A percentile compares a stretch with the other conserved stretches of the same genome.
Evolutionary conservation across 768 basidiomycete species (phyloP).

Genomic region (Tephrocybe sp.): DNA sequence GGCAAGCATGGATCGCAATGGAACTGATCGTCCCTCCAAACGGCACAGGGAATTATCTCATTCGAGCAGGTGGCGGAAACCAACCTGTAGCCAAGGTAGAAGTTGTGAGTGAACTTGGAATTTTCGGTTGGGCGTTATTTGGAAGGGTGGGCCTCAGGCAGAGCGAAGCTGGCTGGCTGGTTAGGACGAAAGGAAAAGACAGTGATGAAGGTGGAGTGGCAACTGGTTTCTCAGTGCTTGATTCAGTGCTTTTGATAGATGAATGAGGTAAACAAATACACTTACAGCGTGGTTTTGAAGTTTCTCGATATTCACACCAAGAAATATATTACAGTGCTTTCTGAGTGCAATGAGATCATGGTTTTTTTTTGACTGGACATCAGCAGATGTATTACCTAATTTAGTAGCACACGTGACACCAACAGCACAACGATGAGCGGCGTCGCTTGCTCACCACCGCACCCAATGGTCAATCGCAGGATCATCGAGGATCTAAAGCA

Average conservation of each 20-base stretch:
- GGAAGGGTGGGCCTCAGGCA: constrained; percentile 52
- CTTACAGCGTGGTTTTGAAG: background rate
- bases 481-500: too few relatives aligned
- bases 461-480: too few relatives aligned
- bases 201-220: constrained; percentile 93
- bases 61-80: constrained; percentile 62
- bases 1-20: constrained; percentile 95
- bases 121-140: constrained; percentile 89
- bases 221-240: constrained; percentile 77
- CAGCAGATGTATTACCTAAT: too few relatives aligned
- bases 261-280: constrained; percentile 17
- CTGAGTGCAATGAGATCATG: too few relatives aligned
- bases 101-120: constrained; percentile 87
- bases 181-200: constrained; percentile 88
- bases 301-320: too few relatives aligned
- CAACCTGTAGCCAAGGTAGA: constrained; percentile 54
- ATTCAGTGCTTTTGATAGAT: constrained; percentile 64
- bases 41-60: constrained; percentile 67
- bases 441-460: too few relatives aligned
- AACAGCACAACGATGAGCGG: too few relatives aligned
- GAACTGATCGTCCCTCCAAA: constrained; percentile 81
- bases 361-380: too few relatives aligned
- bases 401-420: too few relatives aligned
- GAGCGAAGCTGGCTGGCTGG: constrained; percentile 75
- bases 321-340: too few relatives aligned